Percentiles rank a stretch among this genome's conserved stretches.
phyloP scores from a whole-genome alignment of 2,329 filamentous ascomycete genomes.

The Neonectria coccinea region DNA sequence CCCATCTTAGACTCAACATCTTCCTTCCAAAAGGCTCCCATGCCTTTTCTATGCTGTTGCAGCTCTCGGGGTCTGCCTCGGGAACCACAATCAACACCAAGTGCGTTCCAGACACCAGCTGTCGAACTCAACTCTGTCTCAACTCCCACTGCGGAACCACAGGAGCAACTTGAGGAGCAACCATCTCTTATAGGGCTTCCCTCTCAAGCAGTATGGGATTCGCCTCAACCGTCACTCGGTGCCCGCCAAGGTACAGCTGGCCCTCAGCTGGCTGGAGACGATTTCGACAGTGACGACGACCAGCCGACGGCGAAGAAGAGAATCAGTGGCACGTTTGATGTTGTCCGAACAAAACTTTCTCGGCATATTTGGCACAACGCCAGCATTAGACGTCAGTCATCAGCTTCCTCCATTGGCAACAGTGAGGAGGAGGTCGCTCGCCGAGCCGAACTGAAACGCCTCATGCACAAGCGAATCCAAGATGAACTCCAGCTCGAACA shows the following conservation, averaged over 20 bases:
- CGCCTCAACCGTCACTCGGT: slow-evolving; percentile 8
- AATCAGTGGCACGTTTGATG: slow-evolving; percentile 56
- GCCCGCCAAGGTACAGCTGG: slow-evolving; percentile 5
- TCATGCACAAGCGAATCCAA: slow-evolving; percentile 68
- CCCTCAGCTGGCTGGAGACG: slow-evolving; percentile 51
- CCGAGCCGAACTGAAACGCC: slow-evolving; percentile 66
- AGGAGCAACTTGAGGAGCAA: background rate
- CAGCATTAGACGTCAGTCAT: slow-evolving; percentile 54
- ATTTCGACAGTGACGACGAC: slow-evolving; percentile 57
- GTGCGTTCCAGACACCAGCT: slow-evolving; percentile 10
- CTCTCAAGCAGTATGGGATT: slow-evolving; percentile 26
- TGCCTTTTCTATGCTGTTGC: slow-evolving; percentile 44
- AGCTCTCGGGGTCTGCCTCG: slow-evolving; percentile 25
- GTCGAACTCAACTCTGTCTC: slow-evolving; percentile 13
- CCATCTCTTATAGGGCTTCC: slow-evolving; percentile 30
- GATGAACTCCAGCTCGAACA: slow-evolving; percentile 65
- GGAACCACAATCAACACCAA: background rate
- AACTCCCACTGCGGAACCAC: background rate
- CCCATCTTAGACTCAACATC: background rate
- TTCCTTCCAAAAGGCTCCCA: slow-evolving; percentile 11
- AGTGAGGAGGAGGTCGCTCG: slow-evolving; percentile 66
- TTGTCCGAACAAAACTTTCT: slow-evolving; percentile 59
- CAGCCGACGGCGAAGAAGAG: slow-evolving; percentile 40
- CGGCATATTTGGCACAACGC: slow-evolving; percentile 61
- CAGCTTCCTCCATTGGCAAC: slow-evolving; percentile 56